Percentiles rank a stretch among this genome's conserved stretches.
Conservation (phyloP, 345 rosid genomes). For the Abelmoschus esculentus region DNA sequence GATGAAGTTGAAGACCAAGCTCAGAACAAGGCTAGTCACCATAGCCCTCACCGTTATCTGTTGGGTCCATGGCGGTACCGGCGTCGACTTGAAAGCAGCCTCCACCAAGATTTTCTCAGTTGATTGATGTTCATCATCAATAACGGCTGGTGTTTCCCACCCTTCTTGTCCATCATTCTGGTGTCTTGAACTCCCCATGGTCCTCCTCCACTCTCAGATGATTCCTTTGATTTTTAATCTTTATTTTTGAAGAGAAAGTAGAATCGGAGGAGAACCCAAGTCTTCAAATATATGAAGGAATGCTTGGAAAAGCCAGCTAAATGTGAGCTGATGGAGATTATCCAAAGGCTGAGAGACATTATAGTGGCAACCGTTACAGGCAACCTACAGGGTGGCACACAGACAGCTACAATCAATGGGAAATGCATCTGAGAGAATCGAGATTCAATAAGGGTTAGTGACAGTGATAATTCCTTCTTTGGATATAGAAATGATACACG, state of each 20-base stretch:
- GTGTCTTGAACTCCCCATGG: conserved; percentile 2
- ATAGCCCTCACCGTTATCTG: conserved; percentile 49
- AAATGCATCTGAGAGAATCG: not conserved
- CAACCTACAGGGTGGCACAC: not conserved
- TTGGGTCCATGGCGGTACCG: conserved; percentile 43
- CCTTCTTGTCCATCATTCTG: not conserved
- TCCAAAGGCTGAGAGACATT: not conserved
- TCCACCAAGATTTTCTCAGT: conserved; percentile 15
- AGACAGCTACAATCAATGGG: not conserved
- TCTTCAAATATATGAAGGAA: not conserved
- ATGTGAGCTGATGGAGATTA: not conserved
- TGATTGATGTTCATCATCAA: not conserved
- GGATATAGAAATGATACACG: not conserved
- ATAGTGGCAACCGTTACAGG: not conserved
- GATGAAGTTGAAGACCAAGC: conserved; percentile 54
- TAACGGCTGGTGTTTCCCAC: not conserved
- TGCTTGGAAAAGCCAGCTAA: not conserved
- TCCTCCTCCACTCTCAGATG: not conserved
- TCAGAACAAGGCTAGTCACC: conserved; percentile 35
- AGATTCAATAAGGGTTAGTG: not conserved
- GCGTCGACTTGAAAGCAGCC: conserved; percentile 29
- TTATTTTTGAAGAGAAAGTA: not conserved
- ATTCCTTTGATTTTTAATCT: too few species aligned
- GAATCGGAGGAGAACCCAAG: not conserved
- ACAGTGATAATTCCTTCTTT: not conserved